phyloP scores from a whole-genome alignment of 306 rosid genomes.

The Vachellia pachyceras region DNA sequence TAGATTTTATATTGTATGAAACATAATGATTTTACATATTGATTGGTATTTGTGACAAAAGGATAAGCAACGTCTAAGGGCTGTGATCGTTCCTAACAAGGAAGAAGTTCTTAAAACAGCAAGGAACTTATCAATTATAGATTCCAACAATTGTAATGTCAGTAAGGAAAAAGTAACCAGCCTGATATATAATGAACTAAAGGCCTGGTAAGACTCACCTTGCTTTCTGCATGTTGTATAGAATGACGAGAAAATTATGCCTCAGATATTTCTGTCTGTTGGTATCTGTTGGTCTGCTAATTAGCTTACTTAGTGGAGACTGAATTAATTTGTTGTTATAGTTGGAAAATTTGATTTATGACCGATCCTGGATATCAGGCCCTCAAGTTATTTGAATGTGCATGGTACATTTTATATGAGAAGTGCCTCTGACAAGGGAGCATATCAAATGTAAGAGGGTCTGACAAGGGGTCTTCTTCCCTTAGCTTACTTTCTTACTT shows the following conservation, averaged over 20 bases:
- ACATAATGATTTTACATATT: conserved; percentile 15
- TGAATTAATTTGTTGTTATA: conserved; percentile 20
- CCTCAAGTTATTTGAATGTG: not conserved
- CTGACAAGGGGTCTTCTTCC: no score
- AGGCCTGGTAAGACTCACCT: conserved; percentile 58
- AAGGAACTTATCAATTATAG: conserved; percentile 53
- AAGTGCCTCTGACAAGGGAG: not conserved
- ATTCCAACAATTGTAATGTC: conserved; percentile 60
- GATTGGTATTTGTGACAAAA: conserved; percentile 36
- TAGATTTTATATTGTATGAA: conserved; percentile 11
- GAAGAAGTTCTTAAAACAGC: conserved; percentile 73
- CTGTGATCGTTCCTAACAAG: conserved; percentile 88
- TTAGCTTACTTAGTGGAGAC: no score
- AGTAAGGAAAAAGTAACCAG: conserved; percentile 55
- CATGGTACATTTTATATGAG: not conserved
- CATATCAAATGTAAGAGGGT: not conserved
- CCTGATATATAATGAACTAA: conserved; percentile 67
- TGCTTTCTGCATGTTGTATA: no score
- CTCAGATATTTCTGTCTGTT: no score
- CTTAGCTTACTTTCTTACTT: conserved; percentile 9
- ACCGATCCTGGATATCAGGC: not conserved
- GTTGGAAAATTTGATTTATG: not conserved
- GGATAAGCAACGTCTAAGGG: conserved; percentile 96
- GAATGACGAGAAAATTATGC: no score
- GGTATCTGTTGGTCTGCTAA: no score